Conservation (phyloP, 139 green algal genomes). For the Spirogloea muscicola region DNA sequence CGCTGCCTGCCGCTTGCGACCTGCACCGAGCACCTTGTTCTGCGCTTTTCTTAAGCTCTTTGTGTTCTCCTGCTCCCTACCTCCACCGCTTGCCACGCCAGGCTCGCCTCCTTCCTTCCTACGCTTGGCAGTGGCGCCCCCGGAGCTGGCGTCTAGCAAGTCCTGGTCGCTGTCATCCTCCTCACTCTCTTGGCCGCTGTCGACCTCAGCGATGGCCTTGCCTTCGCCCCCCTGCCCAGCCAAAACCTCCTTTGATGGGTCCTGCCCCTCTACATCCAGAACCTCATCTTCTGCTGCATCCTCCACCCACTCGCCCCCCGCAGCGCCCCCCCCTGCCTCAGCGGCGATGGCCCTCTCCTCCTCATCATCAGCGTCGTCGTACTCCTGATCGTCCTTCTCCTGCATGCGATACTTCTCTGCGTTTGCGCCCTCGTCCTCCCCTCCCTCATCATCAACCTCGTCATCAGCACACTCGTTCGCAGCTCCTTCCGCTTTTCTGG, state of each 20-base stretch:
- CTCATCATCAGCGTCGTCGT: conserved; percentile 17
- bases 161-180: conserved; percentile 6
- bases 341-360: background rate
- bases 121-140: background rate
- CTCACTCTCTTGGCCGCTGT: background rate
- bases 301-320: background rate
- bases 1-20: background rate
- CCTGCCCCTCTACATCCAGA: background rate
- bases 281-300: conserved; percentile 10
- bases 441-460: conserved; percentile 40
- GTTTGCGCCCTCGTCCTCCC: conserved; percentile 36
- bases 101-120: background rate
- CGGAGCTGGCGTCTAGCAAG: background rate
- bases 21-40: background rate
- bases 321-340: background rate
- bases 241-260: conserved; percentile 11
- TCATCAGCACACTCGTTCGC: conserved; percentile 37
- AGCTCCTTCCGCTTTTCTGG: background rate
- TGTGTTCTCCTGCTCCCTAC: conserved; percentile 9
- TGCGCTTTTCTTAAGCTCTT: background rate
- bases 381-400: conserved; percentile 3
- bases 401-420: conserved; percentile 5
- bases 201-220: background rate
- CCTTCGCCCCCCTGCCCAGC: background rate
- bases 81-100: conserved; percentile 4